These are phyloP conservation scores for Reutealis trisperma DNA, from an alignment of 345 rosid genomes.

Conservation along the genomic window DNA sequence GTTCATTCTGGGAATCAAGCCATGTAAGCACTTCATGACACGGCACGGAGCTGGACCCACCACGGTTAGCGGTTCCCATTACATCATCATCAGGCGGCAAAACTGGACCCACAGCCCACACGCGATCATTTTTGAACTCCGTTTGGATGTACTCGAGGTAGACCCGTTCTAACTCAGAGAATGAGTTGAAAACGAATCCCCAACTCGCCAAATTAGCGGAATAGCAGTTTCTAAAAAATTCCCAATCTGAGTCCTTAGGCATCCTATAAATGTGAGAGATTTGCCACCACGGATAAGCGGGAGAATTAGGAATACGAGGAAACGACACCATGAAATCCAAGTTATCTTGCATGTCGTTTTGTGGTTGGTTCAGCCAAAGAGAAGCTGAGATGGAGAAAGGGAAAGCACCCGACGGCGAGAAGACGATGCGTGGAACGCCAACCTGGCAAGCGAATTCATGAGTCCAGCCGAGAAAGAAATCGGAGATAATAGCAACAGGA, in stretches of 20 bases:
- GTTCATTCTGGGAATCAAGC: constrained; percentile 51
- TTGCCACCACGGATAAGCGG: constrained; percentile 43
- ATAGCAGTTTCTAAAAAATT: constrained; percentile 32
- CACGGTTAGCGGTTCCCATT: constrained; percentile 24
- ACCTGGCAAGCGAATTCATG: constrained; percentile 44
- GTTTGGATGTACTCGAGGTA: constrained; percentile 46
- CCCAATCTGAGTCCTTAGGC: constrained; percentile 38
- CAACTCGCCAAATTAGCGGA: constrained; percentile 44
- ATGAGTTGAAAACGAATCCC: constrained; percentile 61
- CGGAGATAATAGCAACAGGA: constrained; percentile 59
- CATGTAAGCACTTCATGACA: constrained; percentile 41
- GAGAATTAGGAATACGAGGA: constrained; percentile 44
- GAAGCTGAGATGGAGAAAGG: constrained; percentile 24
- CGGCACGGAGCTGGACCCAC: constrained; percentile 49
- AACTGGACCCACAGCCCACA: constrained; percentile 64
- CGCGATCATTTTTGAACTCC: constrained; percentile 30
- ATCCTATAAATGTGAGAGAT: constrained; percentile 25
- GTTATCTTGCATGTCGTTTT: constrained; percentile 11
- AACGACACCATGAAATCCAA: constrained; percentile 25
- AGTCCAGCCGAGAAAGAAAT: constrained; percentile 77
- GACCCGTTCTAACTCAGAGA: constrained; percentile 43
- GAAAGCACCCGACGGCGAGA: constrained; percentile 57
- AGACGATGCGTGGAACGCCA: constrained; percentile 47
- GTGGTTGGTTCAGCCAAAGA: constrained; percentile 30
- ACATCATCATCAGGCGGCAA: constrained; percentile 23